A percentile compares a stretch with the other conserved stretches of the same genome.
Evolutionary conservation across 495 filamentous ascomycete genomes (phyloP).

Genomic region (Hypoxylon fuscum): DNA sequence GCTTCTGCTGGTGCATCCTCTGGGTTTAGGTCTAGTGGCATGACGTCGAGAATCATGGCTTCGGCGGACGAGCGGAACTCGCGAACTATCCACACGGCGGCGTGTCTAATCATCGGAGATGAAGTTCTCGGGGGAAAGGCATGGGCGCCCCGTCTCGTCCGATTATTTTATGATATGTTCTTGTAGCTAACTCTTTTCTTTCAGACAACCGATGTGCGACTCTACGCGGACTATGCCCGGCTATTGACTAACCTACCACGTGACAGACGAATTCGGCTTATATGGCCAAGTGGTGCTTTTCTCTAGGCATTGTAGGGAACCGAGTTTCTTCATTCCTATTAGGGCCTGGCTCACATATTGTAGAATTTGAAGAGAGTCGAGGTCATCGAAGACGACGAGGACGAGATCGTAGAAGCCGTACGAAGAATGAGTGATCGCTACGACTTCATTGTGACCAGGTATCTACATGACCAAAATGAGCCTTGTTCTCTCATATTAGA

Average conservation of each 20-base stretch:
- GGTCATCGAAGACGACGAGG: constrained; percentile 90
- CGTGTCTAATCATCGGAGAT: constrained; percentile 94
- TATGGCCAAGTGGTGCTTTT: constrained; percentile 93
- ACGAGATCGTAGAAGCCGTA: constrained; percentile 87
- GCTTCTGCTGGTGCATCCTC: constrained; percentile 51
- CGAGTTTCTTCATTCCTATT: not conserved
- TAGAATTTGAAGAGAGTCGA: constrained; percentile 85
- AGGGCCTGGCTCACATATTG: not conserved
- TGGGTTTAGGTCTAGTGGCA: constrained; percentile 35
- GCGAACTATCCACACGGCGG: constrained; percentile 84
- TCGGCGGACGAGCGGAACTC: constrained; percentile 63
- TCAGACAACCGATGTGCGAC: constrained; percentile 50
- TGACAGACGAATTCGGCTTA: constrained; percentile 87
- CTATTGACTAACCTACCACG: constrained; percentile 13
- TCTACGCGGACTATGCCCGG: not conserved
- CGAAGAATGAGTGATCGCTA: constrained; percentile 85
- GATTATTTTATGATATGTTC: not conserved
- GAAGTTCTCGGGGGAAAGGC: constrained; percentile 98
- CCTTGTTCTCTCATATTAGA: not conserved
- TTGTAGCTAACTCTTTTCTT: constrained; percentile 9
- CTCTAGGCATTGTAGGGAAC: constrained; percentile 73
- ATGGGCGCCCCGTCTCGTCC: constrained; percentile 17
- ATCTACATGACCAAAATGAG: constrained; percentile 2
- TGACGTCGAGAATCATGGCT: constrained; percentile 60
- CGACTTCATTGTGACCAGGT: constrained; percentile 89